These are phyloP conservation scores for Stachybotrys chlorohalonatus DNA, from an alignment of 2,329 filamentous ascomycete species.

Conservation along the genomic window DNA sequence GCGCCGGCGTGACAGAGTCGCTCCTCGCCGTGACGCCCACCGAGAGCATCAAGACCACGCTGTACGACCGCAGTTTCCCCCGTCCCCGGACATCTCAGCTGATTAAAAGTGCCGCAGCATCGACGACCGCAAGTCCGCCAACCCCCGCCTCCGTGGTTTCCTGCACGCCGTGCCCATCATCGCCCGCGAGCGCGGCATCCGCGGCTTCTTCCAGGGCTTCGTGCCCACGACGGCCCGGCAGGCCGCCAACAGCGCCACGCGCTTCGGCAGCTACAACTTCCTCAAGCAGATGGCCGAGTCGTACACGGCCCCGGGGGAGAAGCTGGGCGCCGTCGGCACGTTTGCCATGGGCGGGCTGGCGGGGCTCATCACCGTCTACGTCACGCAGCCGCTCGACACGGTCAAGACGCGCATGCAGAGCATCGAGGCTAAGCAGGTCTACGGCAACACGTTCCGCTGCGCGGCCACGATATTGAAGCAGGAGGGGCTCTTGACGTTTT, in stretches of 20 bases:
- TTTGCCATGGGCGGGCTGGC: conserved; percentile 87
- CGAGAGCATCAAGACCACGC: conserved; percentile 95
- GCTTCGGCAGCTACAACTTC: conserved; percentile 85
- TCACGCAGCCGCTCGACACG: conserved; percentile 72
- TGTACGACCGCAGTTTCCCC: conserved; percentile 35
- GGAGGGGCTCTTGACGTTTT: conserved; percentile 83
- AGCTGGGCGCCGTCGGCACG: conserved; percentile 77
- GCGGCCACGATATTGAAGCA: conserved; percentile 76
- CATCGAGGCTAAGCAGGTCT: conserved; percentile 69
- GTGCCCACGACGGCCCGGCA: conserved; percentile 91
- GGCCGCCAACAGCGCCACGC: conserved; percentile 84
- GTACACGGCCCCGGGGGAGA: conserved; percentile 90
- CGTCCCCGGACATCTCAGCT: neutral
- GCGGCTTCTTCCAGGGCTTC: conserved; percentile 95
- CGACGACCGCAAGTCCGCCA: conserved; percentile 81
- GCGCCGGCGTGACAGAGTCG: conserved; percentile 89
- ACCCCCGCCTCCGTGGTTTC: conserved; percentile 85
- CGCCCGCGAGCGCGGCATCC: conserved; percentile 73
- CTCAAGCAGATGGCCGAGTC: conserved; percentile 85
- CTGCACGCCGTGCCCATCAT: conserved; percentile 85
- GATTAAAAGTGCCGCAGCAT: conserved; percentile 46
- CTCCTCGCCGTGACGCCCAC: conserved; percentile 91
- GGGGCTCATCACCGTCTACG: conserved; percentile 82
- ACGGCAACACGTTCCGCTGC: conserved; percentile 83
- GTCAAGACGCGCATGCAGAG: conserved; percentile 98